These are phyloP conservation scores for Aurinia saxatilis DNA, from an alignment of 345 rosid species.

Conservation along the genomic window DNA sequence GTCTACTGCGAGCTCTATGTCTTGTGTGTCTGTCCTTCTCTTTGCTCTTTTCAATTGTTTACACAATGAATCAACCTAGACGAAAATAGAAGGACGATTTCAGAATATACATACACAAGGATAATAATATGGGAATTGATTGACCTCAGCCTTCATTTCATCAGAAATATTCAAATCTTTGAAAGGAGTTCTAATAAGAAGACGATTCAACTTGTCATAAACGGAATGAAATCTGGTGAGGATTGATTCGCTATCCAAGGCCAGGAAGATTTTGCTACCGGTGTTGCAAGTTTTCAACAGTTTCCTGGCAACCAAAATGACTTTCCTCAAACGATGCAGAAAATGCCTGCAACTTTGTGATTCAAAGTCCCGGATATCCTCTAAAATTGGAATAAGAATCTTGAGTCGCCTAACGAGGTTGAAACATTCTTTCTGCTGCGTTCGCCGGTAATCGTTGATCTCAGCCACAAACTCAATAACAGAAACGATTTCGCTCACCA, in stretches of 20 bases:
- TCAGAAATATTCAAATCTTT: slow-evolving; percentile 49
- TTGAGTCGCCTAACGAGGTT: slow-evolving; percentile 59
- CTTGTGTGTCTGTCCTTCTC: slow-evolving; percentile 70
- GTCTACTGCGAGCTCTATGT: slow-evolving; percentile 77
- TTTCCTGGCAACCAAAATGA: slow-evolving; percentile 37
- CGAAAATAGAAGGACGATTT: too few species aligned
- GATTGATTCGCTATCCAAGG: slow-evolving; percentile 49
- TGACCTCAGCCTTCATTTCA: slow-evolving; percentile 58
- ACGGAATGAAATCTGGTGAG: slow-evolving; percentile 41
- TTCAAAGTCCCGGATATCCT: slow-evolving; percentile 42
- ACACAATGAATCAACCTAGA: slow-evolving; percentile 31
- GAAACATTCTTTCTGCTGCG: slow-evolving; percentile 55
- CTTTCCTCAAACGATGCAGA: slow-evolving; percentile 41
- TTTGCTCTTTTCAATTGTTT: slow-evolving; percentile 48
- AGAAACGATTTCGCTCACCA: slow-evolving; percentile 33
- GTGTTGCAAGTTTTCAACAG: slow-evolving; percentile 49
- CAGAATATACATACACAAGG: too few species aligned
- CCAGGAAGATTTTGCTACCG: slow-evolving; percentile 81
- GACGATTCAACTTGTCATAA: slow-evolving; percentile 39
- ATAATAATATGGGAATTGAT: not conserved
- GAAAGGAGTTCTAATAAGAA: slow-evolving; percentile 37
- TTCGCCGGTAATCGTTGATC: slow-evolving; percentile 42
- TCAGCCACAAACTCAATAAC: slow-evolving; percentile 42
- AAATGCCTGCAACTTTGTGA: slow-evolving; percentile 11
- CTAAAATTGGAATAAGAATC: slow-evolving; percentile 54